Percentiles rank a stretch among this genome's conserved stretches.
Conservation (phyloP, 2,329 filamentous ascomycete genomes). For the Epichloe brachyelytri region DNA sequence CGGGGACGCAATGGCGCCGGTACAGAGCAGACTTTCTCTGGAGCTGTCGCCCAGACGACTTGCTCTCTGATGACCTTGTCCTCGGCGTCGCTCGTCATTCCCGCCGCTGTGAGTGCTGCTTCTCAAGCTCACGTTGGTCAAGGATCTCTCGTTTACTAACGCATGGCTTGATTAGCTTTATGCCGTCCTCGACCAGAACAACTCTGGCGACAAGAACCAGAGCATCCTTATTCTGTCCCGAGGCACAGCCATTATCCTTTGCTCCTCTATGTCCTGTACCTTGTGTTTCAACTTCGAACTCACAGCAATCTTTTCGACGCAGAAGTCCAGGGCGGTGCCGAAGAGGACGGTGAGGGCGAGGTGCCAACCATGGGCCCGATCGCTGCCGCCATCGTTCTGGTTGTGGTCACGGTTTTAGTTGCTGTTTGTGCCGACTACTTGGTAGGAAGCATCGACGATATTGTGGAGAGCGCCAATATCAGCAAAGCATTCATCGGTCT, state of each 20-base stretch:
- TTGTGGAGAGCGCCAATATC: constrained; percentile 57
- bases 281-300: constrained; percentile 65
- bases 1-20: constrained; percentile 41
- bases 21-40: constrained; percentile 59
- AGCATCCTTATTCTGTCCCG: constrained; percentile 62
- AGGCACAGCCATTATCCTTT: constrained; percentile 67
- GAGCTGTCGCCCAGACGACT: constrained; percentile 65
- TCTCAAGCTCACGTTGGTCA: background rate
- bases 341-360: constrained; percentile 28
- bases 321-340: constrained; percentile 32
- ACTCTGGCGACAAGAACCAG: constrained; percentile 26
- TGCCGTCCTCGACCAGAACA: constrained; percentile 41
- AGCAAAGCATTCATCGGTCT: constrained; percentile 73
- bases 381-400: constrained; percentile 52
- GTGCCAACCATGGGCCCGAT: constrained; percentile 46
- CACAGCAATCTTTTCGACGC: constrained; percentile 60
- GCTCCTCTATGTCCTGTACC: constrained; percentile 61
- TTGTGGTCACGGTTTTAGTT: constrained; percentile 57
- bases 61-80: constrained; percentile 64
- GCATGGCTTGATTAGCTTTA: constrained; percentile 38
- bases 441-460: constrained; percentile 60
- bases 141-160: background rate
- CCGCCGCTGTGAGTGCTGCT: constrained; percentile 42
- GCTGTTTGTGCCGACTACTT: constrained; percentile 65
- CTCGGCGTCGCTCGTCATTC: constrained; percentile 66